These are phyloP conservation scores for Colletotrichum noveboracense DNA, from an alignment of 2,329 filamentous ascomycete genomes.

Conservation along the genomic window DNA sequence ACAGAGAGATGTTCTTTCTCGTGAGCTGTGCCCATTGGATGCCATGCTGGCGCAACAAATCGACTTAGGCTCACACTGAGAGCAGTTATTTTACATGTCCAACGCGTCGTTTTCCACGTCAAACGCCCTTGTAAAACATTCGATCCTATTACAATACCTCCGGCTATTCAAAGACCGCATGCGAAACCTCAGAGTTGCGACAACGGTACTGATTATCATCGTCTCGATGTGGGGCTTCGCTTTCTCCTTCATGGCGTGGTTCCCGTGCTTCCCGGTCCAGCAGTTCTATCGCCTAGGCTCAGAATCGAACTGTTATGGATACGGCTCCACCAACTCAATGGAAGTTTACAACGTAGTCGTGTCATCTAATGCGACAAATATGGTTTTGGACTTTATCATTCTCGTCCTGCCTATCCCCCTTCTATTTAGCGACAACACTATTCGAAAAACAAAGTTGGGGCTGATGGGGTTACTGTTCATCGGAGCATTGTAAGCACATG, in stretches of 20 bases:
- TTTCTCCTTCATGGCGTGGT: slow-evolving; percentile 8
- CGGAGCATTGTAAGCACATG: not conserved
- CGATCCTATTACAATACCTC: slow-evolving; percentile 1
- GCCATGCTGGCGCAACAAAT: not conserved
- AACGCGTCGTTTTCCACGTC: slow-evolving; percentile 5
- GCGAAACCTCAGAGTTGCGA: not conserved
- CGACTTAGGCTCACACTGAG: not conserved
- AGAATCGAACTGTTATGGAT: not conserved
- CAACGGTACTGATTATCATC: not conserved
- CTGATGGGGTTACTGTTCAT: not conserved
- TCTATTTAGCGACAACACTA: not conserved
- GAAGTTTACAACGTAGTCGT: not conserved
- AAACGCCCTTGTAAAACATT: not conserved
- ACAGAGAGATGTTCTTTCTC: slow-evolving; percentile 6
- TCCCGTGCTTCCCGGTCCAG: slow-evolving; percentile 4
- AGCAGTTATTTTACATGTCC: slow-evolving; percentile 3
- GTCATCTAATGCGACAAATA: not conserved
- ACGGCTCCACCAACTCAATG: not conserved
- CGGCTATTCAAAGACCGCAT: not conserved
- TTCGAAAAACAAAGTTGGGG: not conserved
- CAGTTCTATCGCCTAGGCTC: slow-evolving; percentile 3
- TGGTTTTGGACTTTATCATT: slow-evolving; percentile 4
- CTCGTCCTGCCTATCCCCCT: slow-evolving; percentile 4
- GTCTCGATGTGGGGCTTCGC: not conserved
- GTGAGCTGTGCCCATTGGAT: not conserved